Conservation (phyloP, 1,284 basidiomycete species). For the Ustilago nuda region DNA sequence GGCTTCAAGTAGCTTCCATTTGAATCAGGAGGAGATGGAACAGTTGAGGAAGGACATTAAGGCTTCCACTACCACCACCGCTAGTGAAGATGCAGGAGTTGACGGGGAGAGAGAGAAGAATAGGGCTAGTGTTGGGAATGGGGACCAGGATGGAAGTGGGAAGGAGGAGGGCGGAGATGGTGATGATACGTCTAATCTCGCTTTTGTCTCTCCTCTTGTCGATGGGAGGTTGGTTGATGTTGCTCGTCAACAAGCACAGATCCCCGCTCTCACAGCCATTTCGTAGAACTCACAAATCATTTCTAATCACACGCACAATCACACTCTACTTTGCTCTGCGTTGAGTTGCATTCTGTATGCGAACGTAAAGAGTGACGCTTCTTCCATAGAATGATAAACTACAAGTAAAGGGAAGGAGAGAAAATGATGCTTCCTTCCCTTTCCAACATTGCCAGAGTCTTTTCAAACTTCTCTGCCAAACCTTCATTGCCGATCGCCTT, state of each 20-base stretch:
- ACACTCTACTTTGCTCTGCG: not conserved
- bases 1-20: constrained; percentile 21
- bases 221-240: constrained; percentile 59
- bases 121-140: not conserved
- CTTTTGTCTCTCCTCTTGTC: constrained; percentile 54
- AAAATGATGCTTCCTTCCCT: constrained; percentile 67
- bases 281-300: not conserved
- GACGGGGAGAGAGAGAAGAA: not conserved
- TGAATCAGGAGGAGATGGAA: constrained; percentile 35
- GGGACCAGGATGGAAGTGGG: not conserved
- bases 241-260: constrained; percentile 22
- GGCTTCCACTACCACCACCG: constrained; percentile 10
- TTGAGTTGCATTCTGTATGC: too few relatives aligned
- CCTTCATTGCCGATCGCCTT: constrained; percentile 96
- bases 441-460: constrained; percentile 61
- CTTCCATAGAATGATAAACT: not conserved
- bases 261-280: not conserved
- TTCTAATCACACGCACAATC: constrained; percentile 3
- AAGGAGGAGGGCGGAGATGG: constrained; percentile 2
- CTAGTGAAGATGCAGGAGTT: not conserved
- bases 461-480: constrained; percentile 73
- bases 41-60: constrained; percentile 23
- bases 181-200: constrained; percentile 47
- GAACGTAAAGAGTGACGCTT: too few relatives aligned
- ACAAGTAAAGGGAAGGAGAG: constrained; percentile 55